phyloP scores from a whole-genome alignment of 2,329 filamentous ascomycete genomes.

The Neofusicoccum cordaticola region DNA sequence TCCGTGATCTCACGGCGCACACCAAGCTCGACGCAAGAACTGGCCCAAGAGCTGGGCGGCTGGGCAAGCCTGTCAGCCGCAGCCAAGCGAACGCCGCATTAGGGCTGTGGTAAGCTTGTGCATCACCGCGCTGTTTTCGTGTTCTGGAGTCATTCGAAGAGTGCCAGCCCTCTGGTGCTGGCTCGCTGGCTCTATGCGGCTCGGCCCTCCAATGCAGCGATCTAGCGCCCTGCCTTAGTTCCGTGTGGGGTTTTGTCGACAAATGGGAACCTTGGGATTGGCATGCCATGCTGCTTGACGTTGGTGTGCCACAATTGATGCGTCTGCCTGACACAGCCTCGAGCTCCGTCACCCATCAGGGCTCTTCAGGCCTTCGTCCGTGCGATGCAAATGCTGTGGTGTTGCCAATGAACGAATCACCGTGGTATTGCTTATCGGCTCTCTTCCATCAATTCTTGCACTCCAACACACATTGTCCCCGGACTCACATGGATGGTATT shows the following conservation, averaged over 20 bases:
- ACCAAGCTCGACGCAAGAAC: conserved; percentile 4
- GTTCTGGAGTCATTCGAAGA: background rate
- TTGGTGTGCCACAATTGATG: background rate
- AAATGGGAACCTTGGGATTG: background rate
- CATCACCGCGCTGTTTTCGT: conserved; percentile 4
- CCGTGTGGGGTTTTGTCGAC: background rate
- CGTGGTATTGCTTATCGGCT: no score
- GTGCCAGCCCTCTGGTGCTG: background rate
- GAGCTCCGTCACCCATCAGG: background rate
- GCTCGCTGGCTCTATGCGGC: background rate
- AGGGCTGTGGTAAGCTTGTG: background rate
- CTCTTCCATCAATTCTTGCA: no score
- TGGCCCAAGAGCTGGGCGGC: conserved; percentile 6
- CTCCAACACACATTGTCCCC: no score
- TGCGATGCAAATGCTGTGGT: background rate
- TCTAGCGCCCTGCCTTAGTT: background rate
- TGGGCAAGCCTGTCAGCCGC: background rate
- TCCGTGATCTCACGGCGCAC: conserved; percentile 1
- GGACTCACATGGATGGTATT: no score
- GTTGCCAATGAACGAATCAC: no score
- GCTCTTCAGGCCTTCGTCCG: background rate
- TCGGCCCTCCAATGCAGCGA: background rate
- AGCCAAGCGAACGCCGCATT: background rate
- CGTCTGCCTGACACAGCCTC: background rate
- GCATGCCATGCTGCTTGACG: background rate